Evolutionary conservation across 352 stramenopile species (phyloP).

Genomic region (Phytophthora cajani): DNA sequence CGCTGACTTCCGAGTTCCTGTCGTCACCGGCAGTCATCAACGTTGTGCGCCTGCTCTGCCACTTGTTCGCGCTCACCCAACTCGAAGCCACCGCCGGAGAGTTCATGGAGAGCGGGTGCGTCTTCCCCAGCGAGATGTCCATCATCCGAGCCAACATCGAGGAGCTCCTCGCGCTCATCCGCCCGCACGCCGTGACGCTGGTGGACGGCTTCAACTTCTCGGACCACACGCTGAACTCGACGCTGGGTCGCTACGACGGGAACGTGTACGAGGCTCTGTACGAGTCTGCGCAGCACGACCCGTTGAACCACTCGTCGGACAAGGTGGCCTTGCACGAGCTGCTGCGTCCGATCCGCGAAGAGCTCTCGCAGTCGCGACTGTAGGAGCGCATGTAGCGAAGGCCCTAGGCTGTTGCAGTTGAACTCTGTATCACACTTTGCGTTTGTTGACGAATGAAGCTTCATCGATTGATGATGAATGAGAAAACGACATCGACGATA

Average conservation of each 20-base stretch:
- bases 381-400: slow-evolving; percentile 21
- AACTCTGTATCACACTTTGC: background rate
- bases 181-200: slow-evolving; percentile 70
- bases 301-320: slow-evolving; percentile 65
- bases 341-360: slow-evolving; percentile 59
- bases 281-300: slow-evolving; percentile 60
- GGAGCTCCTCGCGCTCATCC: slow-evolving; percentile 54
- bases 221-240: slow-evolving; percentile 75
- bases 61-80: slow-evolving; percentile 76
- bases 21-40: slow-evolving; percentile 36
- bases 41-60: slow-evolving; percentile 64
- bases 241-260: slow-evolving; percentile 74
- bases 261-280: slow-evolving; percentile 80
- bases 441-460: background rate
- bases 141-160: slow-evolving; percentile 64
- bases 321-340: slow-evolving; percentile 72
- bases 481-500: background rate
- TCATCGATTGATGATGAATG: background rate
- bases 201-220: slow-evolving; percentile 88
- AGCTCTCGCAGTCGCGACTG: slow-evolving; percentile 47
- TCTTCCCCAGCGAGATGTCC: slow-evolving; percentile 51
- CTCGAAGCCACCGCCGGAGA: slow-evolving; percentile 65
- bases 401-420: background rate
- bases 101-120: slow-evolving; percentile 68
- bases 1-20: slow-evolving; percentile 41